These are phyloP conservation scores for Asterionellopsis glacialis DNA, from an alignment of 108 stramenopile genomes.

Conservation along the genomic window DNA sequence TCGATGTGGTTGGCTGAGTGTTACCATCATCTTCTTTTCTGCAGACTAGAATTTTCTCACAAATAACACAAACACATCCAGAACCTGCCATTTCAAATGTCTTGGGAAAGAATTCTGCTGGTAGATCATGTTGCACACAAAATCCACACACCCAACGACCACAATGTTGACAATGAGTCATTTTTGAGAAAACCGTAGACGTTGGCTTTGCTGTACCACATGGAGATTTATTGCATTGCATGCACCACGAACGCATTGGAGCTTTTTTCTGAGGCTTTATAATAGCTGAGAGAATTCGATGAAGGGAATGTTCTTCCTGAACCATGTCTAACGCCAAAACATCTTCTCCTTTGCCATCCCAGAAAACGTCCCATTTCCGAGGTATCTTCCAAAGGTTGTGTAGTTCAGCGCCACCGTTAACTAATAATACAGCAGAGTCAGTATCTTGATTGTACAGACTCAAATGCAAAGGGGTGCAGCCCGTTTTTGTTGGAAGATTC, in stretches of 20 bases:
- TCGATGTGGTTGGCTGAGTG: background rate
- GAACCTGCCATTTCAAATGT: constrained; percentile 31
- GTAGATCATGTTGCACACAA: constrained; percentile 32
- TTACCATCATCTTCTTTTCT: constrained; percentile 20
- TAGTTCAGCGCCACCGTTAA: constrained; percentile 63
- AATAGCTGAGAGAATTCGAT: constrained; percentile 64
- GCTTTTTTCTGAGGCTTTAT: constrained; percentile 44
- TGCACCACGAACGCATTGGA: constrained; percentile 61
- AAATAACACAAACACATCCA: constrained; percentile 41
- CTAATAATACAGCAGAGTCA: constrained; percentile 61
- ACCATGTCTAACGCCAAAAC: constrained; percentile 80
- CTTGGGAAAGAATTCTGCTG: constrained; percentile 46
- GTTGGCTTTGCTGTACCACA: constrained; percentile 21
- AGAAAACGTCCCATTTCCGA: constrained; percentile 68
- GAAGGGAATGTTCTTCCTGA: constrained; percentile 43
- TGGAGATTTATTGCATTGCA: constrained; percentile 69
- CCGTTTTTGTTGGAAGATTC: constrained; percentile 66
- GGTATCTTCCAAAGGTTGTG: constrained; percentile 76
- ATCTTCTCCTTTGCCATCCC: constrained; percentile 67
- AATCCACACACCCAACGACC: constrained; percentile 62
- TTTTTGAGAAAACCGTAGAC: constrained; percentile 8
- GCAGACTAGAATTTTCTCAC: constrained; percentile 43
- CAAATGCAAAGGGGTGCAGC: constrained; percentile 80
- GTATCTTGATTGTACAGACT: constrained; percentile 71
- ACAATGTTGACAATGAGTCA: constrained; percentile 72